Base-by-base conservation (phyloP, 345 rosid genomes). In the Cardamine chenopodiifolia region DNA sequence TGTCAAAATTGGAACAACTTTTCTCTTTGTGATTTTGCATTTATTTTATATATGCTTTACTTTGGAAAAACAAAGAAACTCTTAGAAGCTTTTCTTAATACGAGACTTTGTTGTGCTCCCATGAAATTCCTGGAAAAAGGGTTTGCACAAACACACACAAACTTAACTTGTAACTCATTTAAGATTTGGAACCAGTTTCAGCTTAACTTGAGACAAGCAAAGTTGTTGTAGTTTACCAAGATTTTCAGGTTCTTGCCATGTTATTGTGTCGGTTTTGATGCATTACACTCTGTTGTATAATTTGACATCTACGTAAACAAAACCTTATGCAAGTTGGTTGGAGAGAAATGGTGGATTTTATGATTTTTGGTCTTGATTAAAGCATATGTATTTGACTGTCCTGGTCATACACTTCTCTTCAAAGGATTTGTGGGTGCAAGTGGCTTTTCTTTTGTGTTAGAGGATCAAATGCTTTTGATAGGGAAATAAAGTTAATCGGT, bases 381-480 rank as follows among this genome's bases (percentile, higher is more conserved):
- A 50, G 76, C 52, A 26, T 62, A 6, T 23, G 20, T n/a, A 18
- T 72, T 22, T 62, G 68, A 72, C 62, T 49, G 62, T 72, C 74
- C 10, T 44, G 47, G 23, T 44, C 63, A 62, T 18, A 72, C 44
- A 62, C 70, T 64, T 73, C 40, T n/a, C 11, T 44, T 54, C 12
- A 73, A 62, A 64, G 47, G 48, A 54, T 29, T 54, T 28, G 37
- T 73, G 9, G 31, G 26, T 39, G 44, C 60, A 49, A 37, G 39
- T 72, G 69, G 49, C 25, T 39, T 70, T 58, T 50, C 19, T 29
- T 73, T 63, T 19, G 63, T 63, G 34, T 40, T 73, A 22, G 35
- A 40, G 55, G 17, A 20, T 29, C 25, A 15, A n/a, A 34, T 29
- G 35, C 42, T 63, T 73, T 53, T 54, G 19, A 35, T 52, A 26